phyloP scores from a whole-genome alignment of 371 early-diverging fungal genomes.

The Choanephora cucurbitarum region DNA sequence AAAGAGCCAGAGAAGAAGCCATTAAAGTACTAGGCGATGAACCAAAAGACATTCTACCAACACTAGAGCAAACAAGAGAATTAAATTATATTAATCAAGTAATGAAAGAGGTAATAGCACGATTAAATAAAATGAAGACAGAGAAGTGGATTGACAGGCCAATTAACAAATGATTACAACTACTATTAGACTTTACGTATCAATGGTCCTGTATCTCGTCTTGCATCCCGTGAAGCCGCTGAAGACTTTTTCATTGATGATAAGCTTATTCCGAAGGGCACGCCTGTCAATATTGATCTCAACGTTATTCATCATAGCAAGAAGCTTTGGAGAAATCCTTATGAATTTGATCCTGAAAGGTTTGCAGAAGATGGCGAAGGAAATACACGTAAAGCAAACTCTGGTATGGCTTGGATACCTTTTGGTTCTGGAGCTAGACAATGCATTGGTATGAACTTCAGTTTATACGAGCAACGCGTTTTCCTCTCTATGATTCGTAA shows the following conservation, averaged over 20 bases:
- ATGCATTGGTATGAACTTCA: conserved; percentile 56
- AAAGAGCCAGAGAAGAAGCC: conserved; percentile 29
- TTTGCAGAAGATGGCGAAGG: conserved; percentile 20
- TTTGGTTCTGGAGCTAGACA: conserved; percentile 50
- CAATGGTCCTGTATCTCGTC: conserved; percentile 25
- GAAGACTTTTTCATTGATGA: conserved; percentile 40
- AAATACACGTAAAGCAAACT: conserved; percentile 14
- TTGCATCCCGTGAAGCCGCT: conserved; percentile 21
- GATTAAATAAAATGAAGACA: neutral
- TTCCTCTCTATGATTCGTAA: conserved; percentile 41
- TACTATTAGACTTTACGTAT: conserved; percentile 48
- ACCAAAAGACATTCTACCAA: conserved; percentile 25
- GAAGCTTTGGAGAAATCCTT: conserved; percentile 21
- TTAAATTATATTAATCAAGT: conserved; percentile 23
- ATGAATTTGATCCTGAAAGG: conserved; percentile 26
- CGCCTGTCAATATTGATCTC: conserved; percentile 39
- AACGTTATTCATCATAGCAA: conserved; percentile 17
- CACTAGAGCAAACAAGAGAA: conserved; percentile 23
- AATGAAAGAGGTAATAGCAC: conserved; percentile 25
- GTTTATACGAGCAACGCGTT: conserved; percentile 49
- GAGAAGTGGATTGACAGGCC: too few relatives aligned
- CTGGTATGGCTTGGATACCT: conserved; percentile 39
- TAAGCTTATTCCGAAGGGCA: conserved; percentile 40
- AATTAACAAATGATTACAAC: too few relatives aligned
- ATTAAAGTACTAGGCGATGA: conserved; percentile 22